Evolutionary conservation across 768 basidiomycete genomes (phyloP).

Genomic region (Suillus paluster): DNA sequence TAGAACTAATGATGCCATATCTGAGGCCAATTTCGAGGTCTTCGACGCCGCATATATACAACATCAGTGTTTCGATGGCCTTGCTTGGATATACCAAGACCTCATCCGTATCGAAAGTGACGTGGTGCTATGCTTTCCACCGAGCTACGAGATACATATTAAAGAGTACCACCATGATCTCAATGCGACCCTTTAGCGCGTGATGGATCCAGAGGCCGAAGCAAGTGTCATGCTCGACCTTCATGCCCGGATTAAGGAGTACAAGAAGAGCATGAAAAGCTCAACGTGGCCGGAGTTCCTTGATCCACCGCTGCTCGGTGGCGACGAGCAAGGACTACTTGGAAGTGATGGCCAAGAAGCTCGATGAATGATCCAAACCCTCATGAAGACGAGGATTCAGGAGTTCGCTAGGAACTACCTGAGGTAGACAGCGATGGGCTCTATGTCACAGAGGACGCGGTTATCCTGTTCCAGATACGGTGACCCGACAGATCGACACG

Average conservation of each 20-base stretch:
- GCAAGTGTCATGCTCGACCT: conserved; percentile 87
- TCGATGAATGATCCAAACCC: conserved; percentile 98
- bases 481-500: conserved; percentile 94
- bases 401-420: conserved; percentile 90
- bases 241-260: conserved; percentile 95
- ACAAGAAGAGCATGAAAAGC: conserved; percentile 95
- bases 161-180: conserved; percentile 90
- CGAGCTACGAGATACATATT: conserved; percentile 89
- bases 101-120: conserved; percentile 91
- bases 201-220: conserved; percentile 77
- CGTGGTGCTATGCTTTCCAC: conserved; percentile 89
- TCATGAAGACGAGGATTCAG: conserved; percentile 88
- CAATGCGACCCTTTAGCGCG: conserved; percentile 69
- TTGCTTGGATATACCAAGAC: conserved; percentile 95
- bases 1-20: conserved; percentile 82
- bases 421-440: conserved; percentile 88
- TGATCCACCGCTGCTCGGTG: conserved; percentile 90
- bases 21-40: conserved; percentile 72
- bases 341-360: conserved; percentile 88
- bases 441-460: conserved; percentile 90
- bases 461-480: conserved; percentile 98
- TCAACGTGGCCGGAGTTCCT: conserved; percentile 84
- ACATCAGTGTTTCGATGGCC: conserved; percentile 65
- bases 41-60: conserved; percentile 71
- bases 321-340: conserved; percentile 98